Evolutionary conservation across 108 stramenopile genomes (phyloP), one percentile per base, ranked within the genome.

Genomic region (Schizochytrium sp.): DNA sequence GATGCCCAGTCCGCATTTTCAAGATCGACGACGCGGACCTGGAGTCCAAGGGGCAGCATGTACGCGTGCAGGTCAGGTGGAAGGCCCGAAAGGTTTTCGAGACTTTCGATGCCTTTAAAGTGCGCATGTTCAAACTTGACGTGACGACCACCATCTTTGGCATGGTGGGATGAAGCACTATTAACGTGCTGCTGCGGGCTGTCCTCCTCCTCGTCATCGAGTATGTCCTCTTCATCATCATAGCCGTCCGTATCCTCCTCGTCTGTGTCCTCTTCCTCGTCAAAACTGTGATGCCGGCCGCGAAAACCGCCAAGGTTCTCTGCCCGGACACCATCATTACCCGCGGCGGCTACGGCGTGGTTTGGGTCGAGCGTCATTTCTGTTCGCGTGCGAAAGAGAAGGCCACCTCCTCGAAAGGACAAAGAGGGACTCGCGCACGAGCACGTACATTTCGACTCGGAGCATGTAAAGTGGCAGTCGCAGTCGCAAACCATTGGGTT

Each of bases 401-500:
- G 76, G 18, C 76, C 76, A 53, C 76, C 76, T 14, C 76, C 76
- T 6, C 76, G 76, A 23, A 83, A 83, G 6, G 48, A 53, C 0
- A 83, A 4, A 0, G 76, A 53, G 12, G 76, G 76, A 12, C n/a
- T 25, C n/a, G 28, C 6, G 51, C 76, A 83, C 0, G 45, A 53
- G 76, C 76, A 83, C 51, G 51, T 47, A 23, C 76, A 83, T 8
- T 53, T 47, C 12, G 23, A 4, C 16, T 83, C 76, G 45, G 76
- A 83, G 51, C 76, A 53, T 18, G 45, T 16, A 53, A 53, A 53
- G 51, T 83, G 76, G 51, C 76, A 83, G 2, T 83, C 76, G 76
- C 76, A 83, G 76, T 83, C 76, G 3, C 76, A 83, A 69, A 69
- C 63, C 76, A 83, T 53, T 8, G 76, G 76, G 48, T 83, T 83